Conservation (phyloP, 2,329 filamentous ascomycete genomes). For the Malbranchea zuffiana region DNA sequence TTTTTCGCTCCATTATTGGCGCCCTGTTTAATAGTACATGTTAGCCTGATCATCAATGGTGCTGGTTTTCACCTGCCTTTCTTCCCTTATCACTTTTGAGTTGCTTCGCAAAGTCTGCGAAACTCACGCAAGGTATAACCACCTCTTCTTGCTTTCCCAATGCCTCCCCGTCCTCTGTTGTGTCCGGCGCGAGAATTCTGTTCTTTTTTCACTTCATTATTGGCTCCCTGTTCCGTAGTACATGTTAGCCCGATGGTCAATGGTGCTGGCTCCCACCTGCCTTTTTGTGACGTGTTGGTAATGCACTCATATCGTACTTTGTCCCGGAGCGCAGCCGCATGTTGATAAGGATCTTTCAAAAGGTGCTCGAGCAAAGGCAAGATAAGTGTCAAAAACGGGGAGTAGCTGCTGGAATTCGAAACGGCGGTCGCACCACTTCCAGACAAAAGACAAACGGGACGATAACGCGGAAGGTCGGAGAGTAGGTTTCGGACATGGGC, state of each 20-base stretch:
- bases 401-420: not conserved
- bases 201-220: slow-evolving; percentile 2
- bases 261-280: not conserved
- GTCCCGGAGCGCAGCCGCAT: slow-evolving; percentile 1
- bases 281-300: not conserved
- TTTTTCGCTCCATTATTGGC: not conserved
- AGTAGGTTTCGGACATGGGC: not conserved
- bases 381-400: slow-evolving; percentile 2
- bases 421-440: too few relatives aligned
- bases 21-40: slow-evolving; percentile 2
- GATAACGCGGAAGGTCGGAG: slow-evolving; percentile 1
- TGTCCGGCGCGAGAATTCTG: not conserved
- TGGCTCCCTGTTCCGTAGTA: not conserved
- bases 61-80: not conserved
- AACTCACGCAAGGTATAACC: not conserved
- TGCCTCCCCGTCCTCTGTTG: too few relatives aligned
- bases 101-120: not conserved
- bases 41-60: not conserved
- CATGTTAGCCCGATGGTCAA: not conserved
- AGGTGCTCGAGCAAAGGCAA: slow-evolving; percentile 2
- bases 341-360: not conserved
- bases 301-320: not conserved
- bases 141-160: slow-evolving; percentile 2
- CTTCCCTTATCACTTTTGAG: not conserved
- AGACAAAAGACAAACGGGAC: too few relatives aligned